Base-by-base conservation (phyloP, 768 basidiomycete genomes). In the Tremella fuciformis region DNA sequence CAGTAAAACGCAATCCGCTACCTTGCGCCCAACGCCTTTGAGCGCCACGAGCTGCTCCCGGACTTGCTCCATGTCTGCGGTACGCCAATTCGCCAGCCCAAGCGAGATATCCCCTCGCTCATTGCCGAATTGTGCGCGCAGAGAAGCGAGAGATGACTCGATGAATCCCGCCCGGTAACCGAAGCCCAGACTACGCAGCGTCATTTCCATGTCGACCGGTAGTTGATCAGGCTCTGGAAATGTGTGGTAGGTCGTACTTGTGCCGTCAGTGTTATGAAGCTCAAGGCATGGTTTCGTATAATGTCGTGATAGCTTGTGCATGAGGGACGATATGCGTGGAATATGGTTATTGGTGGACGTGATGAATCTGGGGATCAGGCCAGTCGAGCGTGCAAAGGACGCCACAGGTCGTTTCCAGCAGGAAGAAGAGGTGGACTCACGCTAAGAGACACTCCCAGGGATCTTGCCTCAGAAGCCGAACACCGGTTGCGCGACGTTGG, bases 331-430 rank as follows among this genome's bases (percentile, higher is more conserved):
- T 67, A 99, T 99, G 6, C 96, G 88, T 4, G 84, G 78, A 51
- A 99, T 98, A 67, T 98, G 92, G 76, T 98, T 98, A 71, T 97
- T 97, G 1, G 91, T 89, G 1, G 92, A 96, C 73, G 94, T 98
- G 64, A 99, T 96, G 79, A 98, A 99, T 8, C 93, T 94, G 53
- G 4, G 54, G 18, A 37, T 63, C 38, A 63, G 58, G 47, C 40
- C 6, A 19, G n/a, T 21, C 60, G 37, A 46, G n/a, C 42, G 22
- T 4, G 15, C 51, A 15, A 46, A 16, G n/a, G 49, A 4, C 6
- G 1, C 13, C 8, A 29, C 18, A 21, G 19, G 49, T 16, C n/a
- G 13, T 15, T 22, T 13, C 21, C 21, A 7, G 25, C 22, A 53
- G 39, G 21, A 41, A 15, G 16, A 13, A 50, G 34, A 29, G 38